Evolutionary conservation across 2,329 filamentous ascomycete genomes (phyloP).

Genomic region (Penicillium brasilianum): DNA sequence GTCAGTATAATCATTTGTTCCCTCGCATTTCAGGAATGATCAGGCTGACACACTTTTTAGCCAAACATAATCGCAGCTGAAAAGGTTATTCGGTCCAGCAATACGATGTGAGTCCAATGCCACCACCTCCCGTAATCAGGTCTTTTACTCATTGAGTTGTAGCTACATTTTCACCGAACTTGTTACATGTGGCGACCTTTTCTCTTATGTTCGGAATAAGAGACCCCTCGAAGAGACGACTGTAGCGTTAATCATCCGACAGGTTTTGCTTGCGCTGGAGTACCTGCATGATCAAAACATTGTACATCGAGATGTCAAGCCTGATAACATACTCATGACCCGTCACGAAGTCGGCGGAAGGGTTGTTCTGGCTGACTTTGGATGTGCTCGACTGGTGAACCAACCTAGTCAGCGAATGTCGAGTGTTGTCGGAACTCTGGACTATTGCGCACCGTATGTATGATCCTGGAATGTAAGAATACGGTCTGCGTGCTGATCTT

Average conservation of each 20-base stretch:
- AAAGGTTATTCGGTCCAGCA: slow-evolving; percentile 59
- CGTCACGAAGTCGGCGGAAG: slow-evolving; percentile 57
- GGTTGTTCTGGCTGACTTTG: slow-evolving; percentile 66
- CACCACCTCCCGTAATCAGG: too few relatives aligned
- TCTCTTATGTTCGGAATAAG: slow-evolving; percentile 62
- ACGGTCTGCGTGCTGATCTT: not conserved
- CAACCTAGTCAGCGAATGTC: slow-evolving; percentile 54
- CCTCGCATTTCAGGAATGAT: not conserved
- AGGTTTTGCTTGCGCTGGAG: slow-evolving; percentile 62
- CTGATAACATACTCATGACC: slow-evolving; percentile 67
- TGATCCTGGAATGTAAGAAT: not conserved
- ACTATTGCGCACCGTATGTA: slow-evolving; percentile 64
- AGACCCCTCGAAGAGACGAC: slow-evolving; percentile 56
- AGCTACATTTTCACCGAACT: slow-evolving; percentile 68
- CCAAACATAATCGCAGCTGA: slow-evolving; percentile 65
- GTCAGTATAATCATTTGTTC: slow-evolving; percentile 34
- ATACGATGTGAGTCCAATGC: slow-evolving; percentile 52
- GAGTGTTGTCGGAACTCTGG: slow-evolving; percentile 59
- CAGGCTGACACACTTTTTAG: slow-evolving; percentile 33
- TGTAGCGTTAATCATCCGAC: slow-evolving; percentile 59
- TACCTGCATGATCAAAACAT: slow-evolving; percentile 62
- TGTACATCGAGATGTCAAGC: slow-evolving; percentile 67
- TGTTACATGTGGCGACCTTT: slow-evolving; percentile 64
- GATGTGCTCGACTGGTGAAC: slow-evolving; percentile 53
- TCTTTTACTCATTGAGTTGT: not conserved